Base-by-base conservation (phyloP, 1,284 basidiomycete genomes). In the Erythrobasidium hasegawianum region DNA sequence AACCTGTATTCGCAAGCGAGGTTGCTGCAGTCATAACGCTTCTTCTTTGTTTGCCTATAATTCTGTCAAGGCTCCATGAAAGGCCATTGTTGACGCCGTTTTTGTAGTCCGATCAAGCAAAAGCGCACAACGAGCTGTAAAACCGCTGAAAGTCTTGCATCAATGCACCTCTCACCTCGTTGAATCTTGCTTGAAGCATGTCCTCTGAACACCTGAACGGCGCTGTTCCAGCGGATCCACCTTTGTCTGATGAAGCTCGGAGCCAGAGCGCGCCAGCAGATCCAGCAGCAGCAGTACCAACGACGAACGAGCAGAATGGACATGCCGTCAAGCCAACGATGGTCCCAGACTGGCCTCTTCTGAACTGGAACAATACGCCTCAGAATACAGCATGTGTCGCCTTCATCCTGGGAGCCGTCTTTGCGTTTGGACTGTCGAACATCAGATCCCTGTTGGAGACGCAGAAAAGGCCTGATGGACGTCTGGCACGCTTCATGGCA, bases 331-430 rank as follows among this genome's bases (percentile, higher is more conserved):
- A 57, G 61, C 52, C 61, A n/a, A 33, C 33, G 4, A 47, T 47
- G 53, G 56, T 56, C 24, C 53, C 54, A 16, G 16, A 45, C 29
- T 71, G 59, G 40, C 73, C 73, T 1, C 57, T 74, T 24, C 71
- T 69, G 27, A 69, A 62, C n/a, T 74, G 72, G 69, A 60, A 66
- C n/a, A 70, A 71, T 18, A 75, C 73, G 2, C 72, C 70, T 13
- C 73, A 73, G 68, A 73, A 73, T 64, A 68, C 72, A 43, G 71
- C 70, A 38, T 66, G 67, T 41, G 69, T 75, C 68, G 71, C 69
- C 10, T 75, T 75, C 68, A 3, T 68, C 18, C 70, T 75, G 52
- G 74, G 74, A 53, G 62, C 54, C 7, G 22, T 61, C 41, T 75
- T 72, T 57, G 52, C 71, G 3, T 9, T 71, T 41, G 74, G 56